Conservation (phyloP, 805 yeast species). For the Spathaspora sp. region DNA sequence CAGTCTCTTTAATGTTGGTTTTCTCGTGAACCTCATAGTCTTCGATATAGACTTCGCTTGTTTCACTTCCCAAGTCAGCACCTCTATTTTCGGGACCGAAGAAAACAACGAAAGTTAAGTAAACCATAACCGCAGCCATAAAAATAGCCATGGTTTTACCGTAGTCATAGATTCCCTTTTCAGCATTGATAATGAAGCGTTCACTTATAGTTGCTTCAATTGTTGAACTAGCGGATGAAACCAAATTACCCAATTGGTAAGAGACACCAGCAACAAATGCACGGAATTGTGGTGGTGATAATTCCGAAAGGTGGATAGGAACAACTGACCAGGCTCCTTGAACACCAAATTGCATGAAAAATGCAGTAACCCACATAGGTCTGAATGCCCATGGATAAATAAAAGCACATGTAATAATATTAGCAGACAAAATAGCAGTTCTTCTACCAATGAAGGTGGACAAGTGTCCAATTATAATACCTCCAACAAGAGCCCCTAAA, state of each 20-base stretch:
- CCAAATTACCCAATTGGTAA: conserved; percentile 72
- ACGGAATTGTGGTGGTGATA: conserved; percentile 50
- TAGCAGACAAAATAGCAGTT: conserved; percentile 47
- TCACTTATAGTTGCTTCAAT: conserved; percentile 64
- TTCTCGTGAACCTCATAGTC: neutral
- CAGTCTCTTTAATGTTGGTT: neutral
- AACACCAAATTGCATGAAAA: conserved; percentile 62
- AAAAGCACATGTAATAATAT: conserved; percentile 54
- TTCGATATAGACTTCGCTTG: conserved; percentile 1
- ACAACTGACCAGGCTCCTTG: conserved; percentile 76
- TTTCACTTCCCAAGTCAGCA: conserved; percentile 19
- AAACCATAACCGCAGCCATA: conserved; percentile 59
- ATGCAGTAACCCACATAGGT: conserved; percentile 18
- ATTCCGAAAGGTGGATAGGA: conserved; percentile 63
- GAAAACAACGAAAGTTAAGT: conserved; percentile 44
- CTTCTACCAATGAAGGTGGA: conserved; percentile 62
- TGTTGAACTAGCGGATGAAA: conserved; percentile 67
- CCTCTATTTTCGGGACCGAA: conserved; percentile 59
- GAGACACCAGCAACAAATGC: conserved; percentile 59
- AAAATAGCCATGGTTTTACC: conserved; percentile 70
- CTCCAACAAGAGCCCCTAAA: conserved; percentile 67
- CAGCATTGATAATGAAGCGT: conserved; percentile 47
- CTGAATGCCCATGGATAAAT: conserved; percentile 59
- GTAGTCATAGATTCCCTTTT: conserved; percentile 44
- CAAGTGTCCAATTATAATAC: conserved; percentile 55